Percentiles rank a stretch among this genome's conserved stretches.
Conservation (phyloP, 78 protist species). For the Dictyostelium citrinum region DNA sequence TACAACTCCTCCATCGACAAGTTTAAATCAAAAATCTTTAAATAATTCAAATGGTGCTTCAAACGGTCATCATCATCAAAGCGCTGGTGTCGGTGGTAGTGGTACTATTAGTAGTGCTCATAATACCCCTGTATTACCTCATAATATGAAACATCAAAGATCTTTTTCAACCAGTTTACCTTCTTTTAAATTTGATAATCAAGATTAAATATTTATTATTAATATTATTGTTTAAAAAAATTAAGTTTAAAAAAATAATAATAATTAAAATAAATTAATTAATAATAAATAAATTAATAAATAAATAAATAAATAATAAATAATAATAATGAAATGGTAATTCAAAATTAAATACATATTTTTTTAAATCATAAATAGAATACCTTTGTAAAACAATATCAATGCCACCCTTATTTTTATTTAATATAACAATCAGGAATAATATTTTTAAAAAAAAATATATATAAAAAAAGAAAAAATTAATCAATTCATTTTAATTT, state of each 20-base stretch:
- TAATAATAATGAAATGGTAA: not conserved
- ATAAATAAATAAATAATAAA: not conserved
- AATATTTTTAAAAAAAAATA: too few species aligned
- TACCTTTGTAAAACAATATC: too few species aligned
- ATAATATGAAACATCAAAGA: slow-evolving; percentile 47
- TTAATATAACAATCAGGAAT: too few species aligned
- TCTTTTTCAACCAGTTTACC: slow-evolving; percentile 72
- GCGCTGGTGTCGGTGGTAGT: not conserved
- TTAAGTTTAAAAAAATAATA: not conserved
- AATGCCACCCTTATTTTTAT: too few species aligned
- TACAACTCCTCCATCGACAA: not conserved
- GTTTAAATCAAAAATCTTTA: not conserved
- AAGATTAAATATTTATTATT: not conserved
- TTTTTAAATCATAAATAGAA: too few species aligned
- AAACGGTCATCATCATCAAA: not conserved
- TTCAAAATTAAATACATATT: too few species aligned
- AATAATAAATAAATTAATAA: not conserved
- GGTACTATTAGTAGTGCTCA: not conserved
- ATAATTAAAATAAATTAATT: not conserved
- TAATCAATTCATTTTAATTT: too few species aligned
- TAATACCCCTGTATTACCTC: slow-evolving; percentile 1
- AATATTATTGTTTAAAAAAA: not conserved
- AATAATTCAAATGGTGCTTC: not conserved
- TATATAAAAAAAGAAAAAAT: not conserved
- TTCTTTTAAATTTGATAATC: slow-evolving; percentile 47